Evolutionary conservation across 129 eudicot genomes (phyloP), one percentile per base, ranked within the genome.

Genomic region (Artemisia argyi): DNA sequence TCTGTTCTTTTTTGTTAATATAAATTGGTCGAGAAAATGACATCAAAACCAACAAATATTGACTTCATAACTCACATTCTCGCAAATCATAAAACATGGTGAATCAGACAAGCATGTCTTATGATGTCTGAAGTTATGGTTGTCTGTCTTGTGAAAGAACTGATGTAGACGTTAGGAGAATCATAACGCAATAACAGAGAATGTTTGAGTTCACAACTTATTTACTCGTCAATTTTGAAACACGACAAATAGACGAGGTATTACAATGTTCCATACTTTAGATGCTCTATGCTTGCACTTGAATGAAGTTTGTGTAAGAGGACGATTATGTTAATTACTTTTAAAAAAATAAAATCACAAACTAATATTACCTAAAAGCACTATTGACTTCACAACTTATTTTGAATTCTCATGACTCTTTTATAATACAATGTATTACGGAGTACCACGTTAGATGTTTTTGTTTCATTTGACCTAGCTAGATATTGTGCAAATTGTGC

Each of bases 1-100:
- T 18, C 5, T 20, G 11, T 76, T 22, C 3, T 32, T 18, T 6
- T 9, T 76, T 67, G n/a, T 76, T 47, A 26, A 58, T 76, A 39
- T 24, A 46, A 66, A 59, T 60, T 49, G 3, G 53, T 35, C n/a
- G 8, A 19, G 81, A 77, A 61, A 69, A 61, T 11, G 54, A 69
- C 66, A 51, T 42, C 48, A n/a, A 77, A 20, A n/a, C 47, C 49
- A 11, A 35, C 30, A 19, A 35, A 51, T 76, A 61, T 66, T 69
- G 65, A 77, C 69, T 69, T 32, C 19, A 14, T 50, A 59, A 13
- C 74, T 26, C 24, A 51, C 20, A 12, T 52, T 15, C 57, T 69
- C 54, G 47, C 52, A 62, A 77, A 61, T 51, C 57, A 60, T 61
- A 68, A 76, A 66, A 17, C 61, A 24, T 49, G 58, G 28, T 12